Evolutionary conservation across 2,329 filamentous ascomycete species (phyloP).

Genomic region (Thelonectria blattea): DNA sequence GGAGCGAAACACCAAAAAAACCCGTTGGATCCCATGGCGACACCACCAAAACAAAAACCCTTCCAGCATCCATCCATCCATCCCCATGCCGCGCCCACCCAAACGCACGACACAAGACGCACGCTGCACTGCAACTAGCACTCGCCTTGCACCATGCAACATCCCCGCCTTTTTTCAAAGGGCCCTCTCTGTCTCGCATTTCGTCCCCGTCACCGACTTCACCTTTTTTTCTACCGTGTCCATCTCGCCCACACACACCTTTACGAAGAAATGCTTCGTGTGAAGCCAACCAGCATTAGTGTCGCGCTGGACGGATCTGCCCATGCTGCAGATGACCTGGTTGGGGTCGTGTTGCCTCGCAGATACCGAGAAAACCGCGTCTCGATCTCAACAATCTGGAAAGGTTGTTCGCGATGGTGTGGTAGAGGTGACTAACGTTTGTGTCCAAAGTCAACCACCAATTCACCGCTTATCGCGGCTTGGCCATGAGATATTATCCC

Average conservation of each 20-base stretch:
- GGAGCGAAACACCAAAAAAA: not conserved
- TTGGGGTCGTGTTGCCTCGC: not conserved
- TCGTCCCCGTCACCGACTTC: not conserved
- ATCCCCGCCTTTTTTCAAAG: not conserved
- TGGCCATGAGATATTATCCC: no score
- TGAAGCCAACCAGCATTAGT: not conserved
- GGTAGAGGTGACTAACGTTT: no score
- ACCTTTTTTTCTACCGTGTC: not conserved
- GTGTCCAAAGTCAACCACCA: not conserved
- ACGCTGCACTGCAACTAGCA: conserved; percentile 8
- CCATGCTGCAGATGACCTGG: not conserved
- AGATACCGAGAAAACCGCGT: not conserved
- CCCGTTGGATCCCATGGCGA: not conserved
- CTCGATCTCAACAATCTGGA: no score
- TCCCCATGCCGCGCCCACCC: not conserved
- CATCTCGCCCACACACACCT: not conserved
- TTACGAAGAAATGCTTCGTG: not conserved
- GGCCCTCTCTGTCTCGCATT: not conserved
- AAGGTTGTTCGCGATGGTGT: no score
- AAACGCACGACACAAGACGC: not conserved
- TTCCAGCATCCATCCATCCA: not conserved
- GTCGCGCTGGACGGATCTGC: not conserved
- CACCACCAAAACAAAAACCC: not conserved
- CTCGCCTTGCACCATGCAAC: conserved; percentile 4
- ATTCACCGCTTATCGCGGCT: not conserved